Evolutionary conservation across 148 eudicot species (phyloP).

Genomic region (Silene uniflora): DNA sequence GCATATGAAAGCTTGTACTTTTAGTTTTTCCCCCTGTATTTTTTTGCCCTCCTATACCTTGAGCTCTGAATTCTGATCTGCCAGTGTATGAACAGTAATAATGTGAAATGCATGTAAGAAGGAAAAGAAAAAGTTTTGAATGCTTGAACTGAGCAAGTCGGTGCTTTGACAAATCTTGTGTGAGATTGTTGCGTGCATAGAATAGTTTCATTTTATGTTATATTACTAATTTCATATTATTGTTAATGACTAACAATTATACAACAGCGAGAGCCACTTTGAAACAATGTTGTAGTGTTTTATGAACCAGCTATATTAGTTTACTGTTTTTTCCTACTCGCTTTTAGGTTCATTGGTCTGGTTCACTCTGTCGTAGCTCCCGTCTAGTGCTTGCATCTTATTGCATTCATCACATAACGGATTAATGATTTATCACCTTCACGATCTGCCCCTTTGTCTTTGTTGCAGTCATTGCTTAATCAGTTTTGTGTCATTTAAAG

Average conservation of each 20-base stretch:
- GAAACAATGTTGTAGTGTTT: background rate
- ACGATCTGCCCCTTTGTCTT: too few relatives aligned
- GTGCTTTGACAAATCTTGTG: background rate
- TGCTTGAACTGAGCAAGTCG: background rate
- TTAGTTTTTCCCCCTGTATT: background rate
- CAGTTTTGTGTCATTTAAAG: too few relatives aligned
- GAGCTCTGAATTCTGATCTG: background rate
- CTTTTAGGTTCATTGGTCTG: too few relatives aligned
- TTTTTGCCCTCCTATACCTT: background rate
- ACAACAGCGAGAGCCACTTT: background rate
- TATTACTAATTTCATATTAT: too few relatives aligned
- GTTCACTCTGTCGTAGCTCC: too few relatives aligned
- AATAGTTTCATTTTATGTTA: background rate
- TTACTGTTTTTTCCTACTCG: background rate
- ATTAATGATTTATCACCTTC: too few relatives aligned
- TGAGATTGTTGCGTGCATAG: background rate
- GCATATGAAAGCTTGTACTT: background rate
- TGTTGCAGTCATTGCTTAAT: too few relatives aligned
- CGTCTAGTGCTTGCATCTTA: too few relatives aligned
- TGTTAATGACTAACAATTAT: too few relatives aligned
- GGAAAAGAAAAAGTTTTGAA: background rate
- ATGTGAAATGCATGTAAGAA: background rate
- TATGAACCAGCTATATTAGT: too few relatives aligned
- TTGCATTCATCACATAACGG: too few relatives aligned
- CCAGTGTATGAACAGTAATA: background rate